These are phyloP conservation scores for Bjerkandera adusta DNA, from an alignment of 1,284 basidiomycete species.

Conservation along the genomic window DNA sequence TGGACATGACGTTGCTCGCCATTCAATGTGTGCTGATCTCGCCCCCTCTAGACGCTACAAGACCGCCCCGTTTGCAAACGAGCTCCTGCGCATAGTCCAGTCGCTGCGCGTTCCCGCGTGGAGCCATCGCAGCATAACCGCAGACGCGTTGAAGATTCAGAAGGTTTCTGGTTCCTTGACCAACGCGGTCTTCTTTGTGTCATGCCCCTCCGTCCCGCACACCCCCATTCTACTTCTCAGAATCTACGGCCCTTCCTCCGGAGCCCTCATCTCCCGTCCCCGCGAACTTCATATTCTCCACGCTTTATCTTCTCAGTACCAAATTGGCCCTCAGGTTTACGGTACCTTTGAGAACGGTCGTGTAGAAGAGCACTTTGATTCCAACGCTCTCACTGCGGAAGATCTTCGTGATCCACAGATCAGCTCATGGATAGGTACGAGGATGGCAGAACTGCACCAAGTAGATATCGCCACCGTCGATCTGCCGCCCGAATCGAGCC, in stretches of 20 bases:
- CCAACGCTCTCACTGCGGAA: slow-evolving; percentile 69
- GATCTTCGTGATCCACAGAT: slow-evolving; percentile 76
- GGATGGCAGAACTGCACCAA: slow-evolving; percentile 92
- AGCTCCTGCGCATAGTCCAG: slow-evolving; percentile 54
- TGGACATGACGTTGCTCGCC: slow-evolving; percentile 1
- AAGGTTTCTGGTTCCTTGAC: slow-evolving; percentile 92
- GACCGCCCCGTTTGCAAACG: slow-evolving; percentile 53
- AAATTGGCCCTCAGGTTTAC: slow-evolving; percentile 87
- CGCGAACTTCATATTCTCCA: slow-evolving; percentile 86
- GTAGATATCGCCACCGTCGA: slow-evolving; percentile 79
- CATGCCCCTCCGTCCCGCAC: slow-evolving; percentile 51
- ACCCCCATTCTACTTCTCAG: slow-evolving; percentile 76
- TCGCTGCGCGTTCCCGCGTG: slow-evolving; percentile 58
- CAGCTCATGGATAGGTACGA: slow-evolving; percentile 81
- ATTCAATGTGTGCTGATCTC: too few species aligned
- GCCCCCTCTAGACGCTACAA: slow-evolving; percentile 60
- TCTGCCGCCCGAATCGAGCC: slow-evolving; percentile 27
- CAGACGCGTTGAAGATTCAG: slow-evolving; percentile 58
- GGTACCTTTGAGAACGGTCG: slow-evolving; percentile 94
- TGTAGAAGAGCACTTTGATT: slow-evolving; percentile 91
- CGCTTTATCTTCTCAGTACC: slow-evolving; percentile 81
- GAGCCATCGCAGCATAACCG: slow-evolving; percentile 43
- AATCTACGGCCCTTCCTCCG: slow-evolving; percentile 87
- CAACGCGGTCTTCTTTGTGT: slow-evolving; percentile 94
- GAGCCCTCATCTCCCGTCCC: slow-evolving; percentile 80